phyloP scores from a whole-genome alignment of 1,284 basidiomycete species.

The Pyrrhoderma lamaoense region DNA sequence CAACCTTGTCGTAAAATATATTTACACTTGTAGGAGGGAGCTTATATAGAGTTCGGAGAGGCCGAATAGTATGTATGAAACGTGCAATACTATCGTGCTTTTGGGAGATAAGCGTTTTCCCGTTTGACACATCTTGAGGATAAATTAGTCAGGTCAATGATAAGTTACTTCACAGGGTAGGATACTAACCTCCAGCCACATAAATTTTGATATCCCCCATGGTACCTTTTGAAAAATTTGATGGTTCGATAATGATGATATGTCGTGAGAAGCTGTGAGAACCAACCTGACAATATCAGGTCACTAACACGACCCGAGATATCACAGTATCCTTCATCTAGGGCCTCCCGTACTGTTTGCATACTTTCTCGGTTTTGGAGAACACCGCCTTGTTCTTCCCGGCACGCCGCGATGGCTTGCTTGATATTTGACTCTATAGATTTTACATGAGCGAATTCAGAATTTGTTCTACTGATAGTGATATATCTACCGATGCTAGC shows the following conservation, averaged over 20 bases:
- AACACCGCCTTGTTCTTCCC: slow-evolving; percentile 57
- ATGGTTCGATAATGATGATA: not conserved
- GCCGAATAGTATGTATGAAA: slow-evolving; percentile 60
- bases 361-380: slow-evolving; percentile 61
- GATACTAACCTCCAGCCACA: slow-evolving; percentile 51
- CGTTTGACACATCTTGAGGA: slow-evolving; percentile 45
- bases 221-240: slow-evolving; percentile 42
- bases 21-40: slow-evolving; percentile 69
- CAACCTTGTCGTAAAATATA: slow-evolving; percentile 79
- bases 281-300: slow-evolving; percentile 50
- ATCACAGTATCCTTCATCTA: slow-evolving; percentile 81
- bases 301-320: slow-evolving; percentile 61
- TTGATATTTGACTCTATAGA: slow-evolving; percentile 57
- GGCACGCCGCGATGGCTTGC: slow-evolving; percentile 73
- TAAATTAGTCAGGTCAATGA: not conserved
- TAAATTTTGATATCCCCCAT: slow-evolving; percentile 65
- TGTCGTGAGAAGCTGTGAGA: slow-evolving; percentile 1
- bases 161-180: not conserved
- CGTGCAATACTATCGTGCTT: slow-evolving; percentile 53
- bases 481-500: slow-evolving; percentile 51
- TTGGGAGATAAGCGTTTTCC: slow-evolving; percentile 39
- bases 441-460: not conserved
- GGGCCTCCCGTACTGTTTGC: slow-evolving; percentile 65
- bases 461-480: not conserved
- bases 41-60: slow-evolving; percentile 52